phyloP scores from a whole-genome alignment of 2,329 filamentous ascomycete species.

The Paramyrothecium roridum region DNA sequence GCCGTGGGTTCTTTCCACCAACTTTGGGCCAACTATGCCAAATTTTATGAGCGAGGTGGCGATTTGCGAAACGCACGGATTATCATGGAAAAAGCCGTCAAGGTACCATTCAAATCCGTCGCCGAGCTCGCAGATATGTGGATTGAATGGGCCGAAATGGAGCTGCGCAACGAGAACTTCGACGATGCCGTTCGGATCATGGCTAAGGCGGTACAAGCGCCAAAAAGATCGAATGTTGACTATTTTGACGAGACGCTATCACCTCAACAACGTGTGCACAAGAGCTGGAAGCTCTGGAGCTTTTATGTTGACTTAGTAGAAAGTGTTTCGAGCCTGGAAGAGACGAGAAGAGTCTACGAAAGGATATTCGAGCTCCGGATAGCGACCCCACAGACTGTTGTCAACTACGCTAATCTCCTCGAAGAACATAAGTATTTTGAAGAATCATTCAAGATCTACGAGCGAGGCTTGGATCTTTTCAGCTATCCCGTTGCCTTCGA shows the following conservation, averaged over 20 bases:
- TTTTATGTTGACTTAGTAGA: slow-evolving; percentile 99
- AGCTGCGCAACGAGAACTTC: slow-evolving; percentile 92
- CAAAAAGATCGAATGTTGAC: slow-evolving; percentile 96
- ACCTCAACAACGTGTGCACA: slow-evolving; percentile 94
- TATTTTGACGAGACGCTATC: slow-evolving; percentile 95
- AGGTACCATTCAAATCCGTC: slow-evolving; percentile 97
- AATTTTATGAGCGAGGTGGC: slow-evolving; percentile 88
- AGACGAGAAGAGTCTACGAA: slow-evolving; percentile 93
- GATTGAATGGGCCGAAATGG: slow-evolving; percentile 99
- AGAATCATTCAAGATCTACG: slow-evolving; percentile 97
- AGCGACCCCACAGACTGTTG: slow-evolving; percentile 94
- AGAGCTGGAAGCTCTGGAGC: slow-evolving; percentile 99
- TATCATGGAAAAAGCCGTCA: slow-evolving; percentile 97
- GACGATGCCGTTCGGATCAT: slow-evolving; percentile 93
- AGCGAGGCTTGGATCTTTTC: slow-evolving; percentile 95
- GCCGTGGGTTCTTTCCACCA: slow-evolving; percentile 91
- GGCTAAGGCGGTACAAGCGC: slow-evolving; percentile 95
- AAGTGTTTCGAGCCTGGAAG: slow-evolving; percentile 84
- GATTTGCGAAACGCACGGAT: slow-evolving; percentile 82
- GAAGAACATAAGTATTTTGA: slow-evolving; percentile 96
- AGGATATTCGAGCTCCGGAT: slow-evolving; percentile 97
- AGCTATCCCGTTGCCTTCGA: slow-evolving; percentile 98
- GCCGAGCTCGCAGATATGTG: slow-evolving; percentile 95
- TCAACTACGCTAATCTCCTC: slow-evolving; percentile 94
- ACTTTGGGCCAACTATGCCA: slow-evolving; percentile 94